A percentile compares a stretch with the other conserved stretches of the same genome.
Evolutionary conservation across 1,139 yeast species (phyloP).

Genomic region (Kodamaea suecica): DNA sequence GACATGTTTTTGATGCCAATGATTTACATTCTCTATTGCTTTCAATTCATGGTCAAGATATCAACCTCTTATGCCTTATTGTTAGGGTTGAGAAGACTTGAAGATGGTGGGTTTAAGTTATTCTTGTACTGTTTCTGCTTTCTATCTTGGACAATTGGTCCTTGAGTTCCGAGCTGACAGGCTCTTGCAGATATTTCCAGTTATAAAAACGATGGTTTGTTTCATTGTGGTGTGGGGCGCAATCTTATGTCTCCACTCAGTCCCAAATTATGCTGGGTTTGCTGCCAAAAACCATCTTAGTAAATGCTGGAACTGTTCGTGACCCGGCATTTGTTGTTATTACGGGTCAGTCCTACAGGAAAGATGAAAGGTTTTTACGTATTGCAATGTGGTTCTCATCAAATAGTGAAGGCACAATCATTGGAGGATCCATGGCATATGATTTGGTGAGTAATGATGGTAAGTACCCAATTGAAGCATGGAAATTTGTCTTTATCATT

Average conservation of each 20-base stretch:
- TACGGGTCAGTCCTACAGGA: slow-evolving; percentile 54
- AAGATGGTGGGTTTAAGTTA: slow-evolving; percentile 51
- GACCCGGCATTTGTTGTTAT: slow-evolving; percentile 54
- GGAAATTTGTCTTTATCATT: slow-evolving; percentile 48
- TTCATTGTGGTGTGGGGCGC: slow-evolving; percentile 50
- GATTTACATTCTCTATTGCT: slow-evolving; percentile 52
- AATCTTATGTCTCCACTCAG: slow-evolving; percentile 40
- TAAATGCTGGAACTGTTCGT: slow-evolving; percentile 54
- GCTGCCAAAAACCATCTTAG: slow-evolving; percentile 46
- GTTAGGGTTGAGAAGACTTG: slow-evolving; percentile 52
- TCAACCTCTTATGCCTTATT: slow-evolving; percentile 59
- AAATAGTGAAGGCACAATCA: slow-evolving; percentile 49
- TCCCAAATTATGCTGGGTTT: slow-evolving; percentile 37
- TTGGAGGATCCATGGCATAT: slow-evolving; percentile 56
- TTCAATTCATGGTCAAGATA: slow-evolving; percentile 65
- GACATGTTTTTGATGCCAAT: slow-evolving; percentile 54
- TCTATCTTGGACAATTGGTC: slow-evolving; percentile 50
- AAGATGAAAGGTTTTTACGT: slow-evolving; percentile 48
- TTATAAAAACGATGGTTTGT: slow-evolving; percentile 33
- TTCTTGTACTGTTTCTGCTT: slow-evolving; percentile 56
- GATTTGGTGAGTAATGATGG: slow-evolving; percentile 28
- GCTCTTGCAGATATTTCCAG: slow-evolving; percentile 42
- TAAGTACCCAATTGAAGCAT: slow-evolving; percentile 33
- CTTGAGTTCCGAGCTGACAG: slow-evolving; percentile 47
- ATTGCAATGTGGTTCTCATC: slow-evolving; percentile 49